Base-by-base conservation (phyloP, 331 rosid genomes). In the Erythrophleum ivorense region DNA sequence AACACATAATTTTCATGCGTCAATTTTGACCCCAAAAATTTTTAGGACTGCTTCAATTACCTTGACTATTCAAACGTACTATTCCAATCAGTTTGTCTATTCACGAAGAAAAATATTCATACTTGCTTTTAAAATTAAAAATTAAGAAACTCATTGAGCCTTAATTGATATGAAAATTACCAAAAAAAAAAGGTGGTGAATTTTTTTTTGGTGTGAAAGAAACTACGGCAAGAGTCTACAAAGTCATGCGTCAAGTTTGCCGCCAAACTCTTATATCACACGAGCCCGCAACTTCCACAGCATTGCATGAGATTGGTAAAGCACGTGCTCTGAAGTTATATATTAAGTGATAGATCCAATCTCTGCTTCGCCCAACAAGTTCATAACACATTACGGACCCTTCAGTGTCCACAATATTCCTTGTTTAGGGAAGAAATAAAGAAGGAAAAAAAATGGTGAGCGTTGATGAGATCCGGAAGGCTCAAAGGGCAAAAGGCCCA, bases 401-500 rank as follows among this genome's bases (percentile, higher is more conserved):
- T 55, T 41, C 16, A 13, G 52, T 2, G 8, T 6, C 48, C 4
- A 5, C 16, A 19, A 7, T 52, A 3, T 18, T 18, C 31, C n/a
- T 24, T 3, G 69, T 66, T 65, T 3, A 18, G 48, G 5, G 13
- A 38, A 65, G 48, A 65, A 38, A 16, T 34, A 24, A 24, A 36
- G 15, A 40, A 45, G 59, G 9, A 50, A 8, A 7, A 3, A 81
- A 81, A 66, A 90, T 88, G 94, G 87, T 79, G 75, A 83, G 85
- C 6, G 86, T 90, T 1, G 80, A 86, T 13, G 91, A 90, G 71
- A 84, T 90, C 12, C 86, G 89, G 13, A 90, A 81, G 80, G 88
- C 80, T 72, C 90, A 86, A 31, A 58, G 88, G 55, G 89, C 92
- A 0, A 85, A 88, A 45, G 94, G 92, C 4, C 88, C 90, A 0